phyloP scores from a whole-genome alignment of 2,329 filamentous ascomycete genomes.

The Apiospora malaysiana region DNA sequence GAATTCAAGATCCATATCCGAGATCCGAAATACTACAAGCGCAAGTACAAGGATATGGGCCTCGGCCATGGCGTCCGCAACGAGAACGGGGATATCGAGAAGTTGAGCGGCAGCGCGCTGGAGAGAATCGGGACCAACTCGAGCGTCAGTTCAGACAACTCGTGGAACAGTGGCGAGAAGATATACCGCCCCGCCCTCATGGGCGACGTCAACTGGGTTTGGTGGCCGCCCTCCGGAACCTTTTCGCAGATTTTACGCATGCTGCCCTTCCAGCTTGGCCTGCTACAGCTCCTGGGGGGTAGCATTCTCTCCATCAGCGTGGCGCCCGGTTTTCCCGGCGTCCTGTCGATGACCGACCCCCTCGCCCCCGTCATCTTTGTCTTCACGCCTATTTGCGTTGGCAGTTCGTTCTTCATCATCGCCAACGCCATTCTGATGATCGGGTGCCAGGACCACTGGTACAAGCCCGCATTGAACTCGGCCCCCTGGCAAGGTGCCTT shows the following conservation, averaged over 20 bases:
- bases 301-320: slow-evolving; percentile 22
- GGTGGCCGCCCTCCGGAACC: slow-evolving; percentile 17
- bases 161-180: slow-evolving; percentile 22
- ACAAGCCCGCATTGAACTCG: slow-evolving; percentile 25
- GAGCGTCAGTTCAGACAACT: background rate
- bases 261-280: slow-evolving; percentile 21
- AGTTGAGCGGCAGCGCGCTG: background rate
- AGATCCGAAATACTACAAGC: slow-evolving; percentile 11
- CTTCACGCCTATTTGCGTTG: slow-evolving; percentile 25
- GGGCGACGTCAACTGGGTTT: slow-evolving; percentile 24
- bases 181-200: slow-evolving; percentile 23
- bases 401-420: slow-evolving; percentile 26
- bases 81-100: slow-evolving; percentile 18
- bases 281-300: slow-evolving; percentile 23
- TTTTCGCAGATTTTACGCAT: slow-evolving; percentile 10
- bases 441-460: slow-evolving; percentile 26
- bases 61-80: slow-evolving; percentile 15
- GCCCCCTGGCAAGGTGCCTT: slow-evolving; percentile 28
- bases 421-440: slow-evolving; percentile 26
- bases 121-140: background rate
- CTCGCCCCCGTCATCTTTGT: slow-evolving; percentile 22
- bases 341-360: slow-evolving; percentile 19
- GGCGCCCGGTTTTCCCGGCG: slow-evolving; percentile 24
- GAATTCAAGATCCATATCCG: slow-evolving; percentile 19
- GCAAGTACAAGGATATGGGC: slow-evolving; percentile 13